Evolutionary conservation across 768 basidiomycete genomes (phyloP).

Genomic region (Hysterangium stoloniferum): DNA sequence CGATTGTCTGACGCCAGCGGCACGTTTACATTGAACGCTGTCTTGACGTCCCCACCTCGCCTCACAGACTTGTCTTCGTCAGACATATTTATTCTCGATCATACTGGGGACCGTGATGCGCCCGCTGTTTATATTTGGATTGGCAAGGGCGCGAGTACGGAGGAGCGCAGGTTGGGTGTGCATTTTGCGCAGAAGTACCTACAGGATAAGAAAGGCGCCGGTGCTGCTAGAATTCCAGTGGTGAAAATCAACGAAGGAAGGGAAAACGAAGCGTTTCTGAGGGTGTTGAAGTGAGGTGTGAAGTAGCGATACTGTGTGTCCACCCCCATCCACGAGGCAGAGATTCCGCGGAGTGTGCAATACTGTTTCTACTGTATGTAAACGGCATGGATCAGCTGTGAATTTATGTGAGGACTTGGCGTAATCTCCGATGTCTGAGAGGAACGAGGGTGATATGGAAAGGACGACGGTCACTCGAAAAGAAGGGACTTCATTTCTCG

Average conservation of each 20-base stretch:
- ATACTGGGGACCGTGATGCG: constrained; percentile 25
- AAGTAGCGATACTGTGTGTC: too few species aligned
- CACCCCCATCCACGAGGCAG: too few species aligned
- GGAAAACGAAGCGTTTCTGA: constrained; percentile 42
- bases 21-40: constrained; percentile 29
- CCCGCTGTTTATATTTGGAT: constrained; percentile 55
- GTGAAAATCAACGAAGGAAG: constrained; percentile 48
- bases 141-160: constrained; percentile 39
- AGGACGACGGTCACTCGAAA: neutral
- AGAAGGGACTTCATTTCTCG: neutral
- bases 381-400: neutral
- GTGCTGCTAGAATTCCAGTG: constrained; percentile 29
- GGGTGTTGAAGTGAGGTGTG: too few species aligned
- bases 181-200: constrained; percentile 53
- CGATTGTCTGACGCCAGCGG: constrained; percentile 42
- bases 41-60: constrained; percentile 24
- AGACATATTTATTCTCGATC: constrained; percentile 48
- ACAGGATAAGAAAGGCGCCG: constrained; percentile 26
- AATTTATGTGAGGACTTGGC: neutral
- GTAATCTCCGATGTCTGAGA: neutral
- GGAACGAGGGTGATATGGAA: neutral
- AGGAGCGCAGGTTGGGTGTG: constrained; percentile 41
- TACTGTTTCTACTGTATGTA: neutral
- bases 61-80: constrained; percentile 33
- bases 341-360: neutral